phyloP scores from a whole-genome alignment of 495 filamentous ascomycete genomes.

The Neurospora cerealis region DNA sequence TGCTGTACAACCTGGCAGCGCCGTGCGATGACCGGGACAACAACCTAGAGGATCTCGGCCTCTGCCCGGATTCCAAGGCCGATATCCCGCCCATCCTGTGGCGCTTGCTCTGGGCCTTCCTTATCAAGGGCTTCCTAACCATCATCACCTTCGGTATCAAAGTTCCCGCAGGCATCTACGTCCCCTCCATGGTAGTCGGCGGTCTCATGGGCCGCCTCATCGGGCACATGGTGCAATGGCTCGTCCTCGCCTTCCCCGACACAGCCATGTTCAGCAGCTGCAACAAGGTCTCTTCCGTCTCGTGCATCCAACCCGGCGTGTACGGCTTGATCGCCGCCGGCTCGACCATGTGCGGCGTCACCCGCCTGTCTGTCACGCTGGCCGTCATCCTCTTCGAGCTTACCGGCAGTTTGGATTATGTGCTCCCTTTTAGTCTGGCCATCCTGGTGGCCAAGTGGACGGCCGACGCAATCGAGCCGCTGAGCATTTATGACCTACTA shows the following conservation, averaged over 20 bases:
- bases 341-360: constrained; percentile 97
- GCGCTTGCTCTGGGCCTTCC: constrained; percentile 65
- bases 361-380: constrained; percentile 83
- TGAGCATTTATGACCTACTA: constrained; percentile 89
- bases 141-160: constrained; percentile 90
- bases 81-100: constrained; percentile 64
- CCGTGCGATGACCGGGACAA: constrained; percentile 56
- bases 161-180: constrained; percentile 92
- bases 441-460: constrained; percentile 97
- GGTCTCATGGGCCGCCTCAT: constrained; percentile 85
- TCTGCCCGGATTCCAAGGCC: constrained; percentile 64
- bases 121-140: constrained; percentile 83
- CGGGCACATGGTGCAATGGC: constrained; percentile 78
- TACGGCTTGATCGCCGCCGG: constrained; percentile 94
- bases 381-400: constrained; percentile 94
- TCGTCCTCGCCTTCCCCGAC: constrained; percentile 61
- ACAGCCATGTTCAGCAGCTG: constrained; percentile 67
- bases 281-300: constrained; percentile 53
- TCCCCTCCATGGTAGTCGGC: constrained; percentile 96
- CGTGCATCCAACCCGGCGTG: constrained; percentile 88
- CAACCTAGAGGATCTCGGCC: constrained; percentile 51
- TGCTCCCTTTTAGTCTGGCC: constrained; percentile 86
- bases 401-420: constrained; percentile 88
- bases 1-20: constrained; percentile 81
- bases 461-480: constrained; percentile 87